Evolutionary conservation across 768 basidiomycete species (phyloP).

Genomic region (Naganishia vaughanmartiniae): DNA sequence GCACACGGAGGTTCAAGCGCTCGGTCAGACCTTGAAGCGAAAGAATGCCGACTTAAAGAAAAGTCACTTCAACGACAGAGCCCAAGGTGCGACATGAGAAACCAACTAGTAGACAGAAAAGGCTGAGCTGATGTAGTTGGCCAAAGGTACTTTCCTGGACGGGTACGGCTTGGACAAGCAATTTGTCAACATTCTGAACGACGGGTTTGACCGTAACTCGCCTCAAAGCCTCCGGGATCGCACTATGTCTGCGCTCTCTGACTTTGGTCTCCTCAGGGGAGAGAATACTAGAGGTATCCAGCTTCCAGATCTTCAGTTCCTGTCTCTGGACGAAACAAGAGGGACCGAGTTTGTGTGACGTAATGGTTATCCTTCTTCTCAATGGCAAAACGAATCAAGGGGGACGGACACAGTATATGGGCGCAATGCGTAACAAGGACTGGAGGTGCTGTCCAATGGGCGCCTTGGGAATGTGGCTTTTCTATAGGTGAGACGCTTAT

Average conservation of each 20-base stretch:
- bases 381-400: conserved; percentile 6
- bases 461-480: background rate
- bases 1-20: background rate
- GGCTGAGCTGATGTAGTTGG: too few species aligned
- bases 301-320: background rate
- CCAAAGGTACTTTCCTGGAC: background rate
- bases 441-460: background rate
- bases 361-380: background rate
- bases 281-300: background rate
- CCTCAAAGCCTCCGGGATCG: background rate
- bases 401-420: background rate
- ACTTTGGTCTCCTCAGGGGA: background rate
- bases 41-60: background rate
- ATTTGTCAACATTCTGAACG: background rate
- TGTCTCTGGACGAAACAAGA: background rate
- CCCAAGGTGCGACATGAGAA: too few species aligned
- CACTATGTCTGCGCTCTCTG: background rate
- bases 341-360: background rate
- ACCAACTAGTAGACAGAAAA: too few species aligned
- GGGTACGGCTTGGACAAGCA: background rate
- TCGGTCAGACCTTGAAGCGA: background rate
- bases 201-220: background rate
- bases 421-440: background rate
- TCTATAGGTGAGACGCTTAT: background rate
- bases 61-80: background rate